Evolutionary conservation across 2,329 filamentous ascomycete species (phyloP).

Genomic region (Penicillium sp.): DNA sequence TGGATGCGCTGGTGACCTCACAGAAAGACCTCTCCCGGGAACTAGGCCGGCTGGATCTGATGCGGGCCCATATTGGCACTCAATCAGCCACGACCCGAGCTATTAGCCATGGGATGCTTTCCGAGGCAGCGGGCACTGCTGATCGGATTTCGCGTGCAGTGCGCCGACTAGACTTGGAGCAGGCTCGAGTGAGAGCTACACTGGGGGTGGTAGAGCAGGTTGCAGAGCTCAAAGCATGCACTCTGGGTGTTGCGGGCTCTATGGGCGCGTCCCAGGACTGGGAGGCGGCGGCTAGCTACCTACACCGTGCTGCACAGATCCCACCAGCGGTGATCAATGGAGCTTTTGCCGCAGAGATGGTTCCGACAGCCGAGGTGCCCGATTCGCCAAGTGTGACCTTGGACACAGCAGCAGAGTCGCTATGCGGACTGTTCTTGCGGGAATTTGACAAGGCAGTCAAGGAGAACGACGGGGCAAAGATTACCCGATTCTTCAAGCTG

Average conservation of each 20-base stretch:
- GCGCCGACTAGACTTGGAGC: conserved; percentile 83
- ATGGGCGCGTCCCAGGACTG: conserved; percentile 99
- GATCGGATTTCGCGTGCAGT: conserved; percentile 83
- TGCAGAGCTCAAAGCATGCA: conserved; percentile 92
- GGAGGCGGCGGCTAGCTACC: conserved; percentile 91
- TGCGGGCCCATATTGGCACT: conserved; percentile 82
- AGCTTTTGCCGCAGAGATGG: conserved; percentile 84
- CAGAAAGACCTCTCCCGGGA: conserved; percentile 86
- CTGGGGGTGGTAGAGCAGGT: conserved; percentile 93
- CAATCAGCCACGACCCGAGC: conserved; percentile 80
- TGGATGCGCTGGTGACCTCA: conserved; percentile 74
- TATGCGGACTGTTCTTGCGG: conserved; percentile 85
- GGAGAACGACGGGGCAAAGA: conserved; percentile 82
- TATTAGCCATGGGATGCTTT: conserved; percentile 88
- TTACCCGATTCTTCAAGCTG: conserved; percentile 96
- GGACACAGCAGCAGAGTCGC: conserved; percentile 79
- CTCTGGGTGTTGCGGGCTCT: conserved; percentile 87
- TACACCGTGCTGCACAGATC: conserved; percentile 78
- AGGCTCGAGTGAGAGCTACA: conserved; percentile 85
- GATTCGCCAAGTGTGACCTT: conserved; percentile 86
- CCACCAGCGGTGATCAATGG: conserved; percentile 78
- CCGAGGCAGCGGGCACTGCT: conserved; percentile 80
- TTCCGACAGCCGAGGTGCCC: conserved; percentile 92
- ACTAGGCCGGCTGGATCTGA: conserved; percentile 79
- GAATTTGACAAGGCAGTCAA: conserved; percentile 92